Base-by-base conservation (phyloP, 345 rosid species). In the Excoecaria agallocha region DNA sequence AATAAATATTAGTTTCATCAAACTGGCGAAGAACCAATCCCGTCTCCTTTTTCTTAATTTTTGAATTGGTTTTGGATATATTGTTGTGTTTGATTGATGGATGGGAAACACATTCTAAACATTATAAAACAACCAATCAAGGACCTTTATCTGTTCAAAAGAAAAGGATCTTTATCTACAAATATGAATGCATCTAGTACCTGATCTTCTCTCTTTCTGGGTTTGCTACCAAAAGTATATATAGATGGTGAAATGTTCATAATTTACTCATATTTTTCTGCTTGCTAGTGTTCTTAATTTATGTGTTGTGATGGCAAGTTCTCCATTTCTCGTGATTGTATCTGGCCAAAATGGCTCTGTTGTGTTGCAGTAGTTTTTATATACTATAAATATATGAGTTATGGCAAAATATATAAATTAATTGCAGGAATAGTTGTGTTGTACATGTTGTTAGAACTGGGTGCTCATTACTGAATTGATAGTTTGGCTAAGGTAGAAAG, bases 41-140 rank as follows among this genome's bases (percentile, higher is more conserved):
- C 38, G 24, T 60, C 66, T 9, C 11, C 17, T 22, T 38, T n/a
- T 69, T 61, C 3, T 74, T n/a, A n/a, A 37, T 50, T 22, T 55
- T 37, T 1, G 19, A 60, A 25, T 52, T 24, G 12, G 48, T 45
- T 55, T 37, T 22, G 68, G 37, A 52, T 50, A 17, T 35, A 49
- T 59, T 45, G 38, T 63, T 45, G 75, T 77, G 80, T 65, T 70
- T 77, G 80, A 71, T 77, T 65, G 71, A 68, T 67, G 39, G 20
- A 38, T 37, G 73, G 67, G 52, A 52, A 69, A 25, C 57, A 8
- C n/a, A 19, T 70, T 41, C 70, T 52, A 25, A 45, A 61, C 39
- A 61, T 43, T 76, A 74, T 76, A 76, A 70, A 69, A 76, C 70
- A 50, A 48, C 22, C 43, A 15, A 3, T 38, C 10, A 70, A 22